Percentiles rank a stretch among this genome's conserved stretches.
These are phyloP conservation scores for Populus hybrid DNA, from an alignment of 441 rosid species.

Conservation along the genomic window DNA sequence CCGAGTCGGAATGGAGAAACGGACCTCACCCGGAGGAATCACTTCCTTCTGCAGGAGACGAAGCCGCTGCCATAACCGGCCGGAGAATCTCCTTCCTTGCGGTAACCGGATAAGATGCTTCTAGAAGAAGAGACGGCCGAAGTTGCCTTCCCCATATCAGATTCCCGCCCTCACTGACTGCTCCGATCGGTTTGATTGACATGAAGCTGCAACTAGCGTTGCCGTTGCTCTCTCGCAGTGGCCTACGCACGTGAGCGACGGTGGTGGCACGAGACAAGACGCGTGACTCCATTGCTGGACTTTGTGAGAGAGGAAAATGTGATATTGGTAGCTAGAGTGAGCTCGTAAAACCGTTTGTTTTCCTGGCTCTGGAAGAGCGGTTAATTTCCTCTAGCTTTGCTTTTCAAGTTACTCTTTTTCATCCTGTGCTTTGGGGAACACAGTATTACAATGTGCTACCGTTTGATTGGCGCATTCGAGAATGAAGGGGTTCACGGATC, in stretches of 20 bases:
- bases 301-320: conserved; percentile 2
- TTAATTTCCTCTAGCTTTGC: conserved; percentile 19
- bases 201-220: conserved; percentile 15
- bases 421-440: conserved; percentile 13
- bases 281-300: conserved; percentile 68
- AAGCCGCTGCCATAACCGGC: conserved; percentile 57
- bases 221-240: conserved; percentile 33
- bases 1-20: conserved; percentile 51
- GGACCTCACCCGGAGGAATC: conserved; percentile 96
- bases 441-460: not conserved
- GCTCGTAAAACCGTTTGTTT: conserved; percentile 15
- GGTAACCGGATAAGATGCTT: conserved; percentile 15
- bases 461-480: no score
- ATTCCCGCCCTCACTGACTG: conserved; percentile 66
- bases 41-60: conserved; percentile 67
- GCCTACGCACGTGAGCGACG: conserved; percentile 37
- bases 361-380: conserved; percentile 14
- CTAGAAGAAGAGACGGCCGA: conserved; percentile 60
- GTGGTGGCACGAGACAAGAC: conserved; percentile 60
- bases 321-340: conserved; percentile 11
- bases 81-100: conserved; percentile 33
- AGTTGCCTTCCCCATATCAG: conserved; percentile 79
- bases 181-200: conserved; percentile 47
- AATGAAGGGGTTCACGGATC: no score
- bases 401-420: not conserved